A percentile compares a stretch with the other conserved stretches of the same genome.
These are phyloP conservation scores for Physcia stellaris DNA, from an alignment of 495 filamentous ascomycete species.

Conservation along the genomic window DNA sequence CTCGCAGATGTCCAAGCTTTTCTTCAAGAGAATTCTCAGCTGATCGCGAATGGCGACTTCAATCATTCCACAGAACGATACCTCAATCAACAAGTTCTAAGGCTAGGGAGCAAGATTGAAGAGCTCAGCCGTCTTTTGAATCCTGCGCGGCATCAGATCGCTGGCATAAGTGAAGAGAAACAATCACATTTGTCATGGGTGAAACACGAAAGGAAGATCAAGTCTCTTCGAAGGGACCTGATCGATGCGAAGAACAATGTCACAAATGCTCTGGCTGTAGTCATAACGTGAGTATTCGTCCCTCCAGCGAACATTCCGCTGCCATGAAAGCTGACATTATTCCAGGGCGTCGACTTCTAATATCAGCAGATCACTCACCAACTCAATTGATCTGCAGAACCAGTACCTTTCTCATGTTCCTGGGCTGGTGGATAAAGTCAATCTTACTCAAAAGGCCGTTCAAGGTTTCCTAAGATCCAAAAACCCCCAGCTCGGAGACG, in stretches of 20 bases:
- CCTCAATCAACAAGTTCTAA: background rate
- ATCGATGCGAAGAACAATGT: constrained; percentile 2
- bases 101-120: background rate
- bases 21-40: constrained; percentile 4
- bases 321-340: too few species aligned
- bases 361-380: too few species aligned
- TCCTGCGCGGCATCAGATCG: background rate
- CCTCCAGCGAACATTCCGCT: too few species aligned
- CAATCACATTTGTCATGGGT: background rate
- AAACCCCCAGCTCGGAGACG: too few species aligned
- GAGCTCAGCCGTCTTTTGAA: constrained; percentile 2
- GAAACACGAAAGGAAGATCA: constrained; percentile 2
- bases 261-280: constrained; percentile 1
- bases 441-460: too few species aligned
- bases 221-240: background rate
- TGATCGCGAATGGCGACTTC: background rate
- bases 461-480: too few species aligned
- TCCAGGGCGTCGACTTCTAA: too few species aligned
- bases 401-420: too few species aligned
- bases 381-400: too few species aligned
- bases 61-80: background rate
- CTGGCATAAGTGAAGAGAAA: constrained; percentile 4
- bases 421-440: too few species aligned
- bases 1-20: constrained; percentile 1
- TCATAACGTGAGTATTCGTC: constrained; percentile 1